Base-by-base conservation (phyloP, 1,284 basidiomycete species). In the Bondarzewia mesenterica region DNA sequence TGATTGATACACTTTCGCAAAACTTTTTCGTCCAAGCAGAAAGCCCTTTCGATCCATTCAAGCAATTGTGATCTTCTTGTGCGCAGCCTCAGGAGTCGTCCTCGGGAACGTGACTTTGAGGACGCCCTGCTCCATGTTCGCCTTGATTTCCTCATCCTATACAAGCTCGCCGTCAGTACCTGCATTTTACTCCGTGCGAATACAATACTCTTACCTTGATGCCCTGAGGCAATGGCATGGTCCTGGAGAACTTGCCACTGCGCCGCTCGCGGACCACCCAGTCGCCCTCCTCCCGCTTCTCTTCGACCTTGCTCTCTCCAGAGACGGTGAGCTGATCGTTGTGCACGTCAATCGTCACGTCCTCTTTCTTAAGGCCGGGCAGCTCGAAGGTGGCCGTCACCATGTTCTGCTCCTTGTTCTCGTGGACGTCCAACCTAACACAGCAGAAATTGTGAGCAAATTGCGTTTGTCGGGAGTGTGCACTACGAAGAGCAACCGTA, bases 231-330 rank as follows among this genome's bases (percentile, higher is more conserved):
- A 78, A 66, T 42, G 65, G 59, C 48, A 78, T 41, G 2, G 66
- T 66, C 32, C 77, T 68, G 16, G 70, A 65, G 57, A 77, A 75
- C 46, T 64, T 73, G 45, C 75, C 76, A 42, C 53, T 70, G 44
- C 66, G 63, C 22, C 76, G 66, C 62, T 79, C 78, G 44, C 73
- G 70, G n/a, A 78, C 64, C 21, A 66, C 64, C 47, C 66, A 79
- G 22, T 72, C 74, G 18, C 60, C 56, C 56, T 74, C 69, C 2
- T 72, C 68, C 23, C 59, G 61, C 10, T 72, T 59, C 15, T 57
- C 38, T 3, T 58, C 57, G 14, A 59, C 20, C 41, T 62, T 65
- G 14, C 54, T 61, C 63, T 77, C 72, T 5, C 72, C 76, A 8
- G 72, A 71, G 49, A 79, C 51, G 45, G 58, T 70, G 44, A 79